phyloP scores from a whole-genome alignment of 2,329 filamentous ascomycete genomes.

The Phaeosphaeria sp. region DNA sequence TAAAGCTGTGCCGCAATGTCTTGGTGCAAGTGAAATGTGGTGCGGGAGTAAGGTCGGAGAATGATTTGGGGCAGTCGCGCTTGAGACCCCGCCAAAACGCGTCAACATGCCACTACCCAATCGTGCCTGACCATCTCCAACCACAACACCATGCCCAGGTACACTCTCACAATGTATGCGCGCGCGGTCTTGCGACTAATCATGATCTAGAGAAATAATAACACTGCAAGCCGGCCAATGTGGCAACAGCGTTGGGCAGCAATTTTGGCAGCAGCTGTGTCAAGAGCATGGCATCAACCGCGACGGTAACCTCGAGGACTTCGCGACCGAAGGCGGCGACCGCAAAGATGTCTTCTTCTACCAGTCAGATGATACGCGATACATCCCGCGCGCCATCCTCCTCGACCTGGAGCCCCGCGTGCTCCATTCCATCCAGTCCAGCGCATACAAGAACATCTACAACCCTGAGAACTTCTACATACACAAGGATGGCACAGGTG shows the following conservation, averaged over 20 bases:
- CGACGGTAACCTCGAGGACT: conserved; percentile 96
- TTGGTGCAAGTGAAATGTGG: neutral
- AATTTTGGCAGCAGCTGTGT: conserved; percentile 99
- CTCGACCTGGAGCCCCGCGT: conserved; percentile 94
- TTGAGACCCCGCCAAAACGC: conserved; percentile 40
- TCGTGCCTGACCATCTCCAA: conserved; percentile 6
- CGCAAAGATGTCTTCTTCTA: conserved; percentile 99
- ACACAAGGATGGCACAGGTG: conserved; percentile 89
- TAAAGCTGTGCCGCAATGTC: neutral
- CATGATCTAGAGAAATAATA: conserved; percentile 83
- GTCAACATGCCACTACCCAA: conserved; percentile 28
- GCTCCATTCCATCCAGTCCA: conserved; percentile 89
- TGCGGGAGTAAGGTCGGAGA: neutral
- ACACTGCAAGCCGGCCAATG: conserved; percentile 99
- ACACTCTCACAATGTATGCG: conserved; percentile 8
- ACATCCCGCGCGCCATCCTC: conserved; percentile 94
- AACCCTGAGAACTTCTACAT: conserved; percentile 99
- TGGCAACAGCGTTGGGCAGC: conserved; percentile 97
- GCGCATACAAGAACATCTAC: conserved; percentile 98
- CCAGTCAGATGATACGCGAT: conserved; percentile 96
- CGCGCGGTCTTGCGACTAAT: conserved; percentile 9
- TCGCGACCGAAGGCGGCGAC: conserved; percentile 96
- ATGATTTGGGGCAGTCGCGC: conserved; percentile 25
- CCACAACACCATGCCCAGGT: conserved; percentile 48
- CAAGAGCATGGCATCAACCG: conserved; percentile 98